Base-by-base conservation (phyloP, 2,329 filamentous ascomycete genomes). In the Dryadomyces sulphureus region DNA sequence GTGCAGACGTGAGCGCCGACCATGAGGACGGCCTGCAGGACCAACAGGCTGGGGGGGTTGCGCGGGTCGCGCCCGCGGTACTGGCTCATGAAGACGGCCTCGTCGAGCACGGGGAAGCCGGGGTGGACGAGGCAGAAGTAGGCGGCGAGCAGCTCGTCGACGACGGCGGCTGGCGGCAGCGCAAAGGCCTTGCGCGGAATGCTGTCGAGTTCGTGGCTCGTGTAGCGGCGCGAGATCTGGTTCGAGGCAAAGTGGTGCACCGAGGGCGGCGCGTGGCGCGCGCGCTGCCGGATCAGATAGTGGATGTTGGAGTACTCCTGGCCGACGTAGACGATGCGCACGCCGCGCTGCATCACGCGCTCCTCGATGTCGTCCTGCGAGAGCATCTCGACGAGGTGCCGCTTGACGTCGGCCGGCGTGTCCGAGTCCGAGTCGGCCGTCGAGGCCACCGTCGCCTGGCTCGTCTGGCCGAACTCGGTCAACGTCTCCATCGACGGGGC, bases 71-170 rank as follows among this genome's bases (percentile, higher is more conserved):
- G 47, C 73, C 75, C 54, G 72, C 75, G 1, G 32, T 51, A 96
- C 63, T 94, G 87, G 39, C 86, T 79, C 57, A 92, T 92, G 55
- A 96, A 84, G 36, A 81, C 71, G 2, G 75, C 68, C 57, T 86
- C 84, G 64, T 92, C 88, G 45, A 96, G 67, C 3, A 95, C 87
- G 0, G 90, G 90, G 3, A 92, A 81, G 55, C 94, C 95, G 0
- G 88, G 88, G 57, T 96, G 90, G 32, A 95, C 83, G 54, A 94
- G 81, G 27, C 73, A 69, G 61, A 96, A 96, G 60, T 87, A 96
- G 12, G 70, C 67, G 7, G 64, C 57, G 5, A 76, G 61, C 11
- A 75, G 60, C 46, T 67, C 62, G 54, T 73, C 68, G 2, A 66
- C 69, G 16, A 73, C 55, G 7, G 60, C 54, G 46, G 65, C 65